Conservation (phyloP, 441 rosid species). For the Biscutella laevigata region DNA sequence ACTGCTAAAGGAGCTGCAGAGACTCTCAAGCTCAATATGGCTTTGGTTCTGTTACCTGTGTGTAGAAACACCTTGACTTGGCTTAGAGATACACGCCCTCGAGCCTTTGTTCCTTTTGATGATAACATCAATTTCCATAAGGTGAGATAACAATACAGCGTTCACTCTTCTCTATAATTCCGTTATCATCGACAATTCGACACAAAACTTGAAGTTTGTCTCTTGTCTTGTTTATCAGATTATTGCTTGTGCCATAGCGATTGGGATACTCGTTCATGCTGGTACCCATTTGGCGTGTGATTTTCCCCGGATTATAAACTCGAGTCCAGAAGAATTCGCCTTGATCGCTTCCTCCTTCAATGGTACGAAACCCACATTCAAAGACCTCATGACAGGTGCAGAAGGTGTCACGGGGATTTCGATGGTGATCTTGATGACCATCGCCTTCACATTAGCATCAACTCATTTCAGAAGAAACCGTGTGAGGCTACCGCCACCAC, state of each 20-base stretch:
- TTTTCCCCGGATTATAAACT: slow-evolving; percentile 55
- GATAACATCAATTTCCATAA: slow-evolving; percentile 33
- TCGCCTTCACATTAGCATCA: slow-evolving; percentile 58
- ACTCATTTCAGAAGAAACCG: slow-evolving; percentile 26
- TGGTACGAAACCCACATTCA: slow-evolving; percentile 51
- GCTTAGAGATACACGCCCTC: slow-evolving; percentile 26
- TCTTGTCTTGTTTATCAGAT: slow-evolving; percentile 34
- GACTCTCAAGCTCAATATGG: slow-evolving; percentile 65
- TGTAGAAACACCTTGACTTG: slow-evolving; percentile 37
- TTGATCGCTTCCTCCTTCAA: slow-evolving; percentile 48
- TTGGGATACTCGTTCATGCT: slow-evolving; percentile 65
- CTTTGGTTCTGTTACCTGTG: slow-evolving; percentile 58
- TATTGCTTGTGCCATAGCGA: slow-evolving; percentile 61
- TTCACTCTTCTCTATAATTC: background rate
- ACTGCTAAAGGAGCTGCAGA: slow-evolving; percentile 72
- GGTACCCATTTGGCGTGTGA: slow-evolving; percentile 78
- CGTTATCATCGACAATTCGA: background rate
- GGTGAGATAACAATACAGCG: slow-evolving; percentile 21
- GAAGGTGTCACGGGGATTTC: slow-evolving; percentile 73
- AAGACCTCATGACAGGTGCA: slow-evolving; percentile 47
- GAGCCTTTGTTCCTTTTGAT: slow-evolving; percentile 22
- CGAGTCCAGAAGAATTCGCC: slow-evolving; percentile 53
- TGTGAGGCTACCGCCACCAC: slow-evolving; percentile 26
- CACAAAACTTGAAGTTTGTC: background rate
- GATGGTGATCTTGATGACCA: slow-evolving; percentile 57